Percentiles rank a stretch among this genome's conserved stretches.
These are phyloP conservation scores for Auricularia heimuer DNA, from an alignment of 768 basidiomycete genomes.

Conservation along the genomic window DNA sequence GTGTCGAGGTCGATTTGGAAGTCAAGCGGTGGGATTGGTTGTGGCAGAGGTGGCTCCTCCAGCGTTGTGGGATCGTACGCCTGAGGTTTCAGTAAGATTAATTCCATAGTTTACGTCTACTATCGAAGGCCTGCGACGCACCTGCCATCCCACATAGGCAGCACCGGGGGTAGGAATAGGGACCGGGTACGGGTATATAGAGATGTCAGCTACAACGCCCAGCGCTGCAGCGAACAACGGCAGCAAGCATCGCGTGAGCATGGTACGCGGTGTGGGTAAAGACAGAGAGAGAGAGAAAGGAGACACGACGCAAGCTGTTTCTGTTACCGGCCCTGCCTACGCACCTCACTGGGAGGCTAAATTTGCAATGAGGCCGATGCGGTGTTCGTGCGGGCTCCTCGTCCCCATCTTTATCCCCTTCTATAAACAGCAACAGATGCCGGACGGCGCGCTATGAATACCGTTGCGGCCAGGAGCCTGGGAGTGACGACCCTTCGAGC, in stretches of 20 bases:
- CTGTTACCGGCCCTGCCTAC: too few species aligned
- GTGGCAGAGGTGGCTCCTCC: not conserved
- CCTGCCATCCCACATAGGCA: not conserved
- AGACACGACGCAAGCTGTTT: too few species aligned
- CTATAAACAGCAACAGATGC: too few species aligned
- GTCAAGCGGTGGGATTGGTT: not conserved
- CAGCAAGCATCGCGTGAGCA: not conserved
- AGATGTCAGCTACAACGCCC: not conserved
- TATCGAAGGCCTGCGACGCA: not conserved
- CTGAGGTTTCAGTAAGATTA: not conserved
- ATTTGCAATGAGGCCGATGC: too few species aligned
- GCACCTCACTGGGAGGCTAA: too few species aligned
- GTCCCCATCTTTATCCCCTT: too few species aligned
- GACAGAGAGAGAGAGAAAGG: not conserved
- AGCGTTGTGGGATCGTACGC: not conserved
- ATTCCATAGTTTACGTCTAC: not conserved
- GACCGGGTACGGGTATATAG: not conserved
- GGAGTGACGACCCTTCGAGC: too few species aligned
- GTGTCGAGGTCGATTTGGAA: not conserved
- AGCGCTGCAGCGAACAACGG: not conserved
- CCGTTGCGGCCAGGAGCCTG: too few species aligned
- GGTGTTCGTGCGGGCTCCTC: too few species aligned
- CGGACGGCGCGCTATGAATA: too few species aligned
- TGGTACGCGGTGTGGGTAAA: not conserved
- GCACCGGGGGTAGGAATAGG: not conserved